Base-by-base conservation (phyloP, 345 rosid genomes). In the Gossypium bickii region DNA sequence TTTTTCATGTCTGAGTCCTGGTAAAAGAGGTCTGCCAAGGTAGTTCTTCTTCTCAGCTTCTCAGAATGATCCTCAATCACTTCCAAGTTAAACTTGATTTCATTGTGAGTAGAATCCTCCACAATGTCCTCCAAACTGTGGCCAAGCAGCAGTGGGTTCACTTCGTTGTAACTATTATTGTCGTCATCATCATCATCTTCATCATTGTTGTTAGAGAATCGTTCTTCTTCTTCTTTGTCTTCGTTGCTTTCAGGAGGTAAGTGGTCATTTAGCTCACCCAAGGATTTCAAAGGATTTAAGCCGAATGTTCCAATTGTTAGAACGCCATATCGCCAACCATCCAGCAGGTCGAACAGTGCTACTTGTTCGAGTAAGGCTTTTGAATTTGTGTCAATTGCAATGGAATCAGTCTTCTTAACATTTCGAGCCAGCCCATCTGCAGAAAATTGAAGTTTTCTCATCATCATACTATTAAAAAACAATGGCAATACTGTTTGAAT, bases 251-350 rank as follows among this genome's bases (percentile, higher is more conserved):
- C 84, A 15, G 67, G 53, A 58, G 76, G 22, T 47, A 70, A 63
- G 57, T 79, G 72, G 8, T 78, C 79, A 17, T 79, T 75, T 17
- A 78, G 80, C 68, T 85, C 76, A 57, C 66, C 22, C 9, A 74
- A 81, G 27, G 82, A 82, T 72, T 83, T 84, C 53, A 92, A 69
- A 25, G 90, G 80, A 76, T 88, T 91, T 38, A 92, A 84, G 51
- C 98, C 98, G 16, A 94, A 92, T 10, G 97, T 94, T 17, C 97
- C 97, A 62, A 94, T 92, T 52, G 94, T 92, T 64, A 94, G 85
- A 79, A 94, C 87, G 74, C 97, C 92, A 75, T 87, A 87, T 75
- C 80, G 85, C 97, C 98, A 92, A 41, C 85, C 89, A 75, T 88
- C 97, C 57, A 93, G 86, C 79, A 81, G 89, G 67, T 89, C 94